phyloP scores from a whole-genome alignment of 2,329 filamentous ascomycete genomes.

The Aspergillus tanneri region DNA sequence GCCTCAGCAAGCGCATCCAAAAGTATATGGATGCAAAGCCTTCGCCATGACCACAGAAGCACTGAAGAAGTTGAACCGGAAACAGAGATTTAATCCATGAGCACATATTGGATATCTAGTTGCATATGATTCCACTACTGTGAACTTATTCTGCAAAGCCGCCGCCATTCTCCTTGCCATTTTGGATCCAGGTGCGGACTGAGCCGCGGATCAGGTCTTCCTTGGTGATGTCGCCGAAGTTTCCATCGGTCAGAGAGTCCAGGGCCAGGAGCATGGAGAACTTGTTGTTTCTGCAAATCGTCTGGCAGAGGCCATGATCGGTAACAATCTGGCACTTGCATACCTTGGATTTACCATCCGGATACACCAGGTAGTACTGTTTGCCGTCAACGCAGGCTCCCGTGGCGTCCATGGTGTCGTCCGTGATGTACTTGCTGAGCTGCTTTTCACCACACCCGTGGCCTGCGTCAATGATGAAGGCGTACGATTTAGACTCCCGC shows the following conservation, averaged over 20 bases:
- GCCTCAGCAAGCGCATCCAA: too few species aligned
- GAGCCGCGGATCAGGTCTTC: conserved; percentile 10
- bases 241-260: neutral
- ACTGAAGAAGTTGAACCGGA: too few species aligned
- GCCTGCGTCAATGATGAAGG: conserved; percentile 18
- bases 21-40: too few species aligned
- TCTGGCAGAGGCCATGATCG: conserved; percentile 3
- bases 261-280: conserved; percentile 8
- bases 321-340: neutral
- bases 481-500: conserved; percentile 8
- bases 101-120: too few species aligned
- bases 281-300: conserved; percentile 1
- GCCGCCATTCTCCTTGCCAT: conserved; percentile 34
- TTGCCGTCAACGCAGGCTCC: conserved; percentile 7
- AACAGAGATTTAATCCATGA: too few species aligned
- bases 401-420: conserved; percentile 9
- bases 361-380: conserved; percentile 17
- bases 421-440: conserved; percentile 7
- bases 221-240: conserved; percentile 7
- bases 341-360: conserved; percentile 7
- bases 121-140: too few species aligned
- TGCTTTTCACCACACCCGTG: conserved; percentile 10
- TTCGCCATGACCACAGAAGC: too few species aligned
- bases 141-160: too few species aligned
- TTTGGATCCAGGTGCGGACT: conserved; percentile 21